These are phyloP conservation scores for Microthyrium microscopicum DNA, from an alignment of 2,329 filamentous ascomycete species.

Conservation along the genomic window DNA sequence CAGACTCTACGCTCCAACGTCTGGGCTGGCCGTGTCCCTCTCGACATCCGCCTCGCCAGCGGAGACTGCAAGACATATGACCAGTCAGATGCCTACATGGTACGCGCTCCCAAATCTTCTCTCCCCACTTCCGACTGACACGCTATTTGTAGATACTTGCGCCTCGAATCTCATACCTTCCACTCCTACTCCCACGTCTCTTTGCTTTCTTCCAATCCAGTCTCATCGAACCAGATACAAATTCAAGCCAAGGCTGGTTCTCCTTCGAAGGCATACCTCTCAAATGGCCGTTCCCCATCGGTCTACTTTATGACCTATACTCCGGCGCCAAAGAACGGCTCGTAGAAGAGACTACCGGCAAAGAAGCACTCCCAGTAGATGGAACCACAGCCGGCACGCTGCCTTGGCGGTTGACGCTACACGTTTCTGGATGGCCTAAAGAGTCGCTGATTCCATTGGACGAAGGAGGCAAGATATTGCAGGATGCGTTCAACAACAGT, in stretches of 20 bases:
- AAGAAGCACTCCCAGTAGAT: slow-evolving; percentile 6
- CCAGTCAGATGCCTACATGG: slow-evolving; percentile 42
- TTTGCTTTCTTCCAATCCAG: slow-evolving; percentile 43
- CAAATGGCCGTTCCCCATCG: slow-evolving; percentile 57
- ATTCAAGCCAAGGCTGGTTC: slow-evolving; percentile 41
- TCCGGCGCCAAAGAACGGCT: slow-evolving; percentile 28
- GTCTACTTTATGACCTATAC: slow-evolving; percentile 53
- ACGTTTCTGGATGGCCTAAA: slow-evolving; percentile 41
- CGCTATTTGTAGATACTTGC: slow-evolving; percentile 34
- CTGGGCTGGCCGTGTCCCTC: slow-evolving; percentile 42
- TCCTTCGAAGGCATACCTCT: slow-evolving; percentile 50
- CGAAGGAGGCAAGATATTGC: slow-evolving; percentile 35
- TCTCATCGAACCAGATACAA: slow-evolving; percentile 40
- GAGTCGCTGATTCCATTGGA: slow-evolving; percentile 43
- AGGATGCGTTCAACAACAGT: slow-evolving; percentile 51
- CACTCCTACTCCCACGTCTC: slow-evolving; percentile 45
- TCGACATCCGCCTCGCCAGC: slow-evolving; percentile 42
- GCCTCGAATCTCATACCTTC: slow-evolving; percentile 51
- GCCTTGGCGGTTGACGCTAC: slow-evolving; percentile 45
- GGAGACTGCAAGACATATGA: slow-evolving; percentile 45
- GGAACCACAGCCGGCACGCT: slow-evolving; percentile 17
- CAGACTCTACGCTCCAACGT: slow-evolving; percentile 30
- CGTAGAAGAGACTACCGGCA: slow-evolving; percentile 9
- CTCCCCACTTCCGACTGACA: not conserved
- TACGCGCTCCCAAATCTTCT: slow-evolving; percentile 15